These are phyloP conservation scores for Primulina huaijiensis DNA, from an alignment of 257 asterid genomes.

Conservation along the genomic window DNA sequence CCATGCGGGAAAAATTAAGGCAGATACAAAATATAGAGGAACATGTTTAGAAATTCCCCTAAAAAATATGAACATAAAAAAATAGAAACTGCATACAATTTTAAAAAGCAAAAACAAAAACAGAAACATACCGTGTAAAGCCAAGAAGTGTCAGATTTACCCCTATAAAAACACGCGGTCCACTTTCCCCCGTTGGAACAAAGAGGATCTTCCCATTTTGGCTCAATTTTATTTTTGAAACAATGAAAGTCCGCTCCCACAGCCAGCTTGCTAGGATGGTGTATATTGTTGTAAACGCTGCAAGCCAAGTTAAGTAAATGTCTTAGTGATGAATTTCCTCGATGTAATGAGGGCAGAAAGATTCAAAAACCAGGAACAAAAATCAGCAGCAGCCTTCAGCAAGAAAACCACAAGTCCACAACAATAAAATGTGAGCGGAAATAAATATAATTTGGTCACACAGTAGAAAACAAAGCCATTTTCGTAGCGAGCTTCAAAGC, in stretches of 20 bases:
- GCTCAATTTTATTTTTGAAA: conserved; percentile 80
- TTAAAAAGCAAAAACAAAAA: not conserved
- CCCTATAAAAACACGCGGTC: conserved; percentile 54
- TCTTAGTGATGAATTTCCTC: not conserved
- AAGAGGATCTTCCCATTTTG: conserved; percentile 95
- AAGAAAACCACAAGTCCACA: no score
- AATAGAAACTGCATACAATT: not conserved
- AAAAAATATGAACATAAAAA: no score
- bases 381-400: not conserved
- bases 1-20: no score
- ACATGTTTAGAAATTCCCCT: no score
- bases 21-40: no score
- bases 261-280: conserved; percentile 77
- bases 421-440: not conserved
- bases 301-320: conserved; percentile 17
- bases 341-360: not conserved
- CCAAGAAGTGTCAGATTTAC: conserved; percentile 80
- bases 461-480: no score
- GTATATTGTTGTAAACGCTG: conserved; percentile 82
- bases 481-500: no score
- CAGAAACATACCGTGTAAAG: conserved; percentile 63
- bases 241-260: conserved; percentile 78
- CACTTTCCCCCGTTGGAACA: conserved; percentile 96
- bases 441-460: no score
- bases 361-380: not conserved